phyloP scores from a whole-genome alignment of 2,329 filamentous ascomycete genomes.

The Epichloe sylvatica region DNA sequence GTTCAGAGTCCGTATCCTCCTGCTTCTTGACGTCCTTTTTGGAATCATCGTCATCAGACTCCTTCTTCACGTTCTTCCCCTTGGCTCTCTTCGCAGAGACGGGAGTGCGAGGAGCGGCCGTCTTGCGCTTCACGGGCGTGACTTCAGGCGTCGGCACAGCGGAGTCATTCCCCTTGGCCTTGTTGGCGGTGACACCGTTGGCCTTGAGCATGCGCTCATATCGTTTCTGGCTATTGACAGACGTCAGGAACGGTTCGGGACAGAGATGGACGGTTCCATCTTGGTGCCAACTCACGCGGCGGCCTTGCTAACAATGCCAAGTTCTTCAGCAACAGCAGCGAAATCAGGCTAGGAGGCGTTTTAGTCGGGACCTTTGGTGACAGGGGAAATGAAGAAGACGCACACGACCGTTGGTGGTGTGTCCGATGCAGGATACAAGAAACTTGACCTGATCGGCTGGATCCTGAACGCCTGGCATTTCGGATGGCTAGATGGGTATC shows the following conservation, averaged over 20 bases:
- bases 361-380: neutral
- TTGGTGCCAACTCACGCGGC: conserved; percentile 47
- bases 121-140: conserved; percentile 19
- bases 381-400: conserved; percentile 7
- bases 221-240: conserved; percentile 42
- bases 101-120: conserved; percentile 12
- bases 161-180: conserved; percentile 6
- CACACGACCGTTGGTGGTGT: conserved; percentile 47
- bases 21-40: conserved; percentile 11
- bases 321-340: conserved; percentile 47
- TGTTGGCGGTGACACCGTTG: conserved; percentile 29
- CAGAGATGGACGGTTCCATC: neutral
- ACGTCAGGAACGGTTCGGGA: neutral
- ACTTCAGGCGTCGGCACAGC: conserved; percentile 3
- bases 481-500: neutral
- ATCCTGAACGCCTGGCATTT: conserved; percentile 19
- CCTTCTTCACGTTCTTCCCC: conserved; percentile 13
- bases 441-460: conserved; percentile 48
- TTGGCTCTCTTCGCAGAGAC: conserved; percentile 15
- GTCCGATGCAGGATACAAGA: conserved; percentile 50
- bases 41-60: conserved; percentile 12
- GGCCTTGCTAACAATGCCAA: conserved; percentile 48
- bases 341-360: conserved; percentile 44
- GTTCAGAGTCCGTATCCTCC: conserved; percentile 13
- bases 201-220: conserved; percentile 53